Base-by-base conservation (phyloP, 805 yeast species). In the Candida insectorum region DNA sequence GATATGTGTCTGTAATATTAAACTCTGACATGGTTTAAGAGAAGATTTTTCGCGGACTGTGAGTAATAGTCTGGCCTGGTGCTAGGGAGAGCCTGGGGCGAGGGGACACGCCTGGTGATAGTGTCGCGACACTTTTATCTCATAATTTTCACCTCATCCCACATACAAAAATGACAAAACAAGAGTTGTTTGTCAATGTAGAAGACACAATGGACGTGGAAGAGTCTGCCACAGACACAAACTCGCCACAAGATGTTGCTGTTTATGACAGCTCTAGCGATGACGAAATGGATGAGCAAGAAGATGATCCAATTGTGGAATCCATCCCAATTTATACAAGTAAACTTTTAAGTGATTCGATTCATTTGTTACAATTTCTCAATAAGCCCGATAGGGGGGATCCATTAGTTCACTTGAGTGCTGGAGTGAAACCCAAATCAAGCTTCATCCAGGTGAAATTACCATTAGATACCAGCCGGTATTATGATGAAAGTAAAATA, bases 1-100 rank as follows among this genome's bases (percentile, higher is more conserved):
- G 70, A 55, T 93, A 93, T 0, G 91, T 77, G 47, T 77, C 70
- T 28, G 81, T 87, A 47, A 93, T 87, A 57, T 89, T 95, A 54
- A 93, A 88, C 14, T 45, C 38, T 25, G 6, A 27, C 20, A 16
- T 20, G 10, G 19, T 6, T 11, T 8, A 8, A 20, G 11, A 24
- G 13, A 10, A 19, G 20, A 13, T 28, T 17, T 16, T 31, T 29
- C 31, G 19, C 27, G 26, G 15, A 16, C 13, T 19, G 7, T 18
- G 16, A 10, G 12, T 24, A n/a, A n/a, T 8, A 20, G 11, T n/a
- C n/a, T n/a, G n/a, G n/a, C n/a, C n/a, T n/a, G n/a, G n/a, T n/a
- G n/a, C n/a, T n/a, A n/a, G n/a, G n/a, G n/a, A n/a, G n/a, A n/a
- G n/a, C n/a, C n/a, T n/a, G n/a, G n/a, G n/a, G n/a, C n/a, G n/a